These are phyloP conservation scores for Malassezia japonica DNA, from an alignment of 1,284 basidiomycete genomes.

Conservation along the genomic window DNA sequence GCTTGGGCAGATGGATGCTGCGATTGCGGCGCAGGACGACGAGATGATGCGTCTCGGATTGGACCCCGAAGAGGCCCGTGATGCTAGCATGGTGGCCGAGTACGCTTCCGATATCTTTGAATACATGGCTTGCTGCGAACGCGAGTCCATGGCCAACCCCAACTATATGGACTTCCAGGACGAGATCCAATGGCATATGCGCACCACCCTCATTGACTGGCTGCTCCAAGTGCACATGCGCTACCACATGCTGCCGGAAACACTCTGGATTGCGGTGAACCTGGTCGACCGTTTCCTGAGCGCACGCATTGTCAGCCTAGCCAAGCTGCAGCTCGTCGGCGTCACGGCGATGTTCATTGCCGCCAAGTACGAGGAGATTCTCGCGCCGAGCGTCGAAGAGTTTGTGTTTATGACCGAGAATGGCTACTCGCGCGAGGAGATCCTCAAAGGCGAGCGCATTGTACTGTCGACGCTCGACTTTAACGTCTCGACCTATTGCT, in stretches of 20 bases:
- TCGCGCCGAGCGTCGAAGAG: constrained; percentile 46
- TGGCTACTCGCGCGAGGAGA: constrained; percentile 74
- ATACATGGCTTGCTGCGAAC: constrained; percentile 70
- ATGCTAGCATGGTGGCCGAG: constrained; percentile 95
- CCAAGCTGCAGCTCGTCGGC: constrained; percentile 60
- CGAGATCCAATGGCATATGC: constrained; percentile 74
- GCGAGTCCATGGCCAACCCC: constrained; percentile 78
- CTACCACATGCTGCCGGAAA: constrained; percentile 61
- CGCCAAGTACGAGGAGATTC: constrained; percentile 54
- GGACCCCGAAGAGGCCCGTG: constrained; percentile 60
- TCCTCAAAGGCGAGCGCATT: constrained; percentile 92
- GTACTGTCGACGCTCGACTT: constrained; percentile 76
- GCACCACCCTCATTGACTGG: constrained; percentile 52
- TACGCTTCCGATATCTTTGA: constrained; percentile 94
- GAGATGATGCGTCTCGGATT: constrained; percentile 42
- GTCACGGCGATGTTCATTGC: constrained; percentile 61
- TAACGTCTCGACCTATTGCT: constrained; percentile 91
- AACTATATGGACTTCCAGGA: constrained; percentile 90
- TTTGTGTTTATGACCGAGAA: constrained; percentile 67
- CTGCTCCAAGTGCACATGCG: constrained; percentile 58
- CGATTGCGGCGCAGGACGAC: constrained; percentile 42
- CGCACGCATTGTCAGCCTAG: constrained; percentile 56
- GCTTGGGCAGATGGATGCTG: constrained; percentile 28
- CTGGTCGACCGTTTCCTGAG: constrained; percentile 60
- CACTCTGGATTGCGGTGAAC: constrained; percentile 62